These are phyloP conservation scores for Cenchrus purpureus DNA, from an alignment of 176 grass and related monocot genomes.

Conservation along the genomic window DNA sequence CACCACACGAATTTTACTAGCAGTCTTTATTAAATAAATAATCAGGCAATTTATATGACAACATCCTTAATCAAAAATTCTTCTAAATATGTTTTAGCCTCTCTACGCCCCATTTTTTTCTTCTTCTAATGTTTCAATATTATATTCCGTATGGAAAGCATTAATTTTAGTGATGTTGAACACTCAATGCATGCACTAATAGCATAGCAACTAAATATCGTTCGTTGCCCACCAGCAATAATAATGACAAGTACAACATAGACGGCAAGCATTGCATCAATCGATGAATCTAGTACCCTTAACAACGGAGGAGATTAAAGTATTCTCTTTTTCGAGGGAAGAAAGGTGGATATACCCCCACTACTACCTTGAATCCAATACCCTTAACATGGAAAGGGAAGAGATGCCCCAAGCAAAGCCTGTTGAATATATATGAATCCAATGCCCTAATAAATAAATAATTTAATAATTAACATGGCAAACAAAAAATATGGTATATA, in stretches of 20 bases:
- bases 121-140: no score
- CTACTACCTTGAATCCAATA: conserved; percentile 5
- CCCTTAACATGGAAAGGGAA: neutral
- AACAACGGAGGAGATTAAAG: neutral
- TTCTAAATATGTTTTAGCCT: no score
- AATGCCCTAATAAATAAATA: neutral
- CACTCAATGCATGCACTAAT: no score
- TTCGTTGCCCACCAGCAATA: neutral
- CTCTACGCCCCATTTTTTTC: no score
- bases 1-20: no score
- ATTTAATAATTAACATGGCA: neutral
- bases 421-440: neutral
- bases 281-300: conserved; percentile 4
- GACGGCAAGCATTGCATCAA: no score
- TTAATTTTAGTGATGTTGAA: neutral
- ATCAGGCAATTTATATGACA: no score
- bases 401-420: neutral
- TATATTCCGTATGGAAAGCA: neutral
- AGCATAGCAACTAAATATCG: neutral
- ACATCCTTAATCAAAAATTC: no score
- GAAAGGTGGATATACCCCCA: neutral
- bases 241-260: neutral
- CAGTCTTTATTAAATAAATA: no score
- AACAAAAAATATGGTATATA: neutral
- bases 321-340: neutral